Conservation (phyloP, 768 basidiomycete genomes). For the Clavaria fumosa region DNA sequence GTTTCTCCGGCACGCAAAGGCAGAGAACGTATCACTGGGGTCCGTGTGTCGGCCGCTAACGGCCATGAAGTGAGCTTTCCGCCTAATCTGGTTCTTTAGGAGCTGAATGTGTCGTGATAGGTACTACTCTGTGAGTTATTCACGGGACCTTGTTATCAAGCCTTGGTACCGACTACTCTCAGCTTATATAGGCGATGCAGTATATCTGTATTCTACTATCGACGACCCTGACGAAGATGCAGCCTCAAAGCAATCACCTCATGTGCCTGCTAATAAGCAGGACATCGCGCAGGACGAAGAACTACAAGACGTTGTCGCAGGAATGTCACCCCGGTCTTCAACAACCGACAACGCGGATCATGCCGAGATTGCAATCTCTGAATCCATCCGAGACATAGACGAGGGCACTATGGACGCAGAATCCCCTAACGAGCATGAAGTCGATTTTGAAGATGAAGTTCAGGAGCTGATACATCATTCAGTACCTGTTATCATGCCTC, state of each 20-base stretch:
- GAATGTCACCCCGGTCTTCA: too few relatives aligned
- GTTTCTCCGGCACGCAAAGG: slow-evolving; percentile 21
- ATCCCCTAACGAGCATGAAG: slow-evolving; percentile 15
- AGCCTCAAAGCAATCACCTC: slow-evolving; percentile 14
- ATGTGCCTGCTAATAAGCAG: slow-evolving; percentile 15
- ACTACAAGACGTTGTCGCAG: too few relatives aligned
- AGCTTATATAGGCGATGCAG: slow-evolving; percentile 64
- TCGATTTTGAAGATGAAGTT: too few relatives aligned
- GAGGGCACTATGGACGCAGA: too few relatives aligned
- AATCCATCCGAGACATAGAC: too few relatives aligned
- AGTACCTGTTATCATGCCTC: slow-evolving; percentile 47
- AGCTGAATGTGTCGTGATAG: slow-evolving; percentile 26
- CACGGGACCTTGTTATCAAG: neutral
- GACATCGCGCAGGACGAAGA: too few relatives aligned
- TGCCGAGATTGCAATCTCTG: neutral
- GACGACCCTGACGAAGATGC: slow-evolving; percentile 35
- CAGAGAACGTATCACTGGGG: slow-evolving; percentile 58
- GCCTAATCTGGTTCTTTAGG: neutral
- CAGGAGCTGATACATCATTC: slow-evolving; percentile 17
- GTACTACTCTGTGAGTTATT: slow-evolving; percentile 43
- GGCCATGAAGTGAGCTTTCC: slow-evolving; percentile 49
- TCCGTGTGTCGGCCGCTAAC: slow-evolving; percentile 52
- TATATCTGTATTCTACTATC: slow-evolving; percentile 58
- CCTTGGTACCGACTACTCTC: slow-evolving; percentile 1
- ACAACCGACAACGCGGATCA: slow-evolving; percentile 10